Base-by-base conservation (phyloP, 352 stramenopile species). In the Phytopythium helicoides region DNA sequence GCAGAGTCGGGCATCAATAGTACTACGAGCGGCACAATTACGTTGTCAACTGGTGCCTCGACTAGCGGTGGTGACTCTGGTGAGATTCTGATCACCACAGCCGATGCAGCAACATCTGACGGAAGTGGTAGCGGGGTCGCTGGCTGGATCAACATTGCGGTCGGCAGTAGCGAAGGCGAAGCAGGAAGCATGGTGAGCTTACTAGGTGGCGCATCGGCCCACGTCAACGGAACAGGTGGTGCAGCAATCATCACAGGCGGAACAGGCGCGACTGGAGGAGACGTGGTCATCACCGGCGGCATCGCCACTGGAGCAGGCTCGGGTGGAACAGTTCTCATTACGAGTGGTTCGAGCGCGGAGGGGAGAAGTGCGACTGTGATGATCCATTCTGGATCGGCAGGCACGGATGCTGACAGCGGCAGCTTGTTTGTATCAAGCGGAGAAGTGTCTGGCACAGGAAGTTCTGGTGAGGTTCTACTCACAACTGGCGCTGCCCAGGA, bases 401-500 rank as follows among this genome's bases (percentile, higher is more conserved):
- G 5, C 6, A 10, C 16, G 44, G 15, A 39, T 14, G 28, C 25
- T 3, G 44, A 51, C 26, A 51, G 44, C 28, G 44, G 44, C 4
- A 38, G 33, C 31, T 22, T 52, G 26, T 42, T 52, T 21, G 39
- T 56, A 3, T 48, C 38, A 14, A 52, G 19, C 19, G 47, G 31
- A 2, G 33, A 45, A 3, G 15, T 10, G 11, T 51, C 28, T 0
- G 67, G 62, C 3, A 68, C 50, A 12, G 76, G 76, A 11, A 68
- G 60, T 23, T 79, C 63, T 22, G 75, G 75, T 1, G 68, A 66
- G 8, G 54, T 84, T 7, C 51, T 51, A 0, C 59, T 84, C 16
- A 60, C 50, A 3, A 82, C 72, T 15, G 75, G 72, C 14, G 34
- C 18, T 16, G 60, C 75, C 9, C 5, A 16, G 19, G 60, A 33